Conservation (phyloP, 805 yeast species). For the Teunomyces cretensis region DNA sequence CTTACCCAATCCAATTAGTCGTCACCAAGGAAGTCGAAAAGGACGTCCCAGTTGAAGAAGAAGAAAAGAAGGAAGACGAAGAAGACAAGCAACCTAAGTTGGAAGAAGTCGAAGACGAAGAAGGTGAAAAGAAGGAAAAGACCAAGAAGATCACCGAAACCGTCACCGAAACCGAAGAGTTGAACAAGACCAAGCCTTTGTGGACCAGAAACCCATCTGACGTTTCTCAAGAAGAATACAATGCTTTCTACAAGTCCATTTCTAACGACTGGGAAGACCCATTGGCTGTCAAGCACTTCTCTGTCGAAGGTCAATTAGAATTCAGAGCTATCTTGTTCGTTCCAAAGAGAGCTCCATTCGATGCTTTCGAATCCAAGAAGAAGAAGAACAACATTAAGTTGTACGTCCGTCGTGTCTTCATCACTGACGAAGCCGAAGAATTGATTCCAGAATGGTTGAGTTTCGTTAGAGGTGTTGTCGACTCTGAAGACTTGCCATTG, state of each 20-base stretch:
- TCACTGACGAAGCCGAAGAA: constrained; percentile 99
- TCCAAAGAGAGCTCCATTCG: constrained; percentile 99
- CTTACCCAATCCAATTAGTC: constrained; percentile 98
- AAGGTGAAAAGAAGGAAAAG: constrained; percentile 63
- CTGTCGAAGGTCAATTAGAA: constrained; percentile 99
- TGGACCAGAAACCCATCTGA: constrained; percentile 99
- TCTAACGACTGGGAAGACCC: constrained; percentile 99
- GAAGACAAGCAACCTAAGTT: constrained; percentile 70
- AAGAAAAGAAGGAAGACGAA: constrained; percentile 37
- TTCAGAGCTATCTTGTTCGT: constrained; percentile 96
- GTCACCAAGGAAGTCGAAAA: constrained; percentile 99
- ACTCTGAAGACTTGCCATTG: constrained; percentile 98
- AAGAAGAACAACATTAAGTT: constrained; percentile 98
- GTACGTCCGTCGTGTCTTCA: constrained; percentile 98
- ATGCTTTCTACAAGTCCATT: constrained; percentile 98
- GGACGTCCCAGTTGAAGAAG: constrained; percentile 87
- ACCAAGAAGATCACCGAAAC: constrained; percentile 88
- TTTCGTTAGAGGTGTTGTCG: constrained; percentile 98
- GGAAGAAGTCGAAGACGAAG: constrained; percentile 75
- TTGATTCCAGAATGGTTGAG: constrained; percentile 98
- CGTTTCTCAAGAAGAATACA: constrained; percentile 96
- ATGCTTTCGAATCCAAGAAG: constrained; percentile 96
- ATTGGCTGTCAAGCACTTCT: constrained; percentile 98
- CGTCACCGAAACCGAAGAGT: constrained; percentile 95
- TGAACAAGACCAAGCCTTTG: constrained; percentile 97